These are phyloP conservation scores for Emiliania huxleyi DNA, from an alignment of 78 protist genomes.

Conservation along the genomic window DNA sequence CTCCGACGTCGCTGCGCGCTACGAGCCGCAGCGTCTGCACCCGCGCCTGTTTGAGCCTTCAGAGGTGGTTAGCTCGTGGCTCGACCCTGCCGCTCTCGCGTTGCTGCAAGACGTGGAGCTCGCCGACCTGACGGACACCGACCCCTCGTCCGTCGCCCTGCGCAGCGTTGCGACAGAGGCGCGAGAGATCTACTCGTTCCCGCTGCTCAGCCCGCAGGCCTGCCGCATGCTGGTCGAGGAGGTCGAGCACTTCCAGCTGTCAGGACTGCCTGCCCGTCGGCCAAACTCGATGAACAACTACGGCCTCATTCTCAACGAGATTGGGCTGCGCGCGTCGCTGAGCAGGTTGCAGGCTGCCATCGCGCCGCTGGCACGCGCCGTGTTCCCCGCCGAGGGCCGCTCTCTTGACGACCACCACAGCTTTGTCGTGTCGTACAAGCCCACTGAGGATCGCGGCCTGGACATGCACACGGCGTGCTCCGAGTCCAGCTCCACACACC, in stretches of 20 bases:
- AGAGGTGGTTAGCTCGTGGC: too few relatives aligned
- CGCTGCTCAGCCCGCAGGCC: neutral
- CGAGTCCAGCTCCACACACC: constrained; percentile 36
- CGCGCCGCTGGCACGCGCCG: neutral
- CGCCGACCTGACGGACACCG: too few relatives aligned
- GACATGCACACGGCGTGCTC: constrained; percentile 73
- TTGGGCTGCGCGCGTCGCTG: constrained; percentile 58
- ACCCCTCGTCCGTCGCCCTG: too few relatives aligned
- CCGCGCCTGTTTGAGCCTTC: too few relatives aligned
- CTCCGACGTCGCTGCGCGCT: too few relatives aligned
- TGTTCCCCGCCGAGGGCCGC: neutral
- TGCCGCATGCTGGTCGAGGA: constrained; percentile 43
- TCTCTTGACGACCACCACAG: constrained; percentile 57
- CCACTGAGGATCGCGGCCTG: constrained; percentile 54
- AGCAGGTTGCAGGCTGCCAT: neutral
- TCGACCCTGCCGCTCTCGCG: too few relatives aligned
- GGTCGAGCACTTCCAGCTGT: constrained; percentile 50
- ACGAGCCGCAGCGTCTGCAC: too few relatives aligned
- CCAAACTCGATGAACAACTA: too few relatives aligned
- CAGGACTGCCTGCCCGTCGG: constrained; percentile 53
- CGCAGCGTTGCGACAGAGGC: too few relatives aligned
- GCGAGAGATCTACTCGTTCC: neutral
- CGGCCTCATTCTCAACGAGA: constrained; percentile 63
- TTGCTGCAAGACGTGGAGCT: too few relatives aligned
- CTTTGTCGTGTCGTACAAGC: constrained; percentile 62